Conservation (phyloP, 2,329 filamentous ascomycete species). For the Colletotrichum tabaci region DNA sequence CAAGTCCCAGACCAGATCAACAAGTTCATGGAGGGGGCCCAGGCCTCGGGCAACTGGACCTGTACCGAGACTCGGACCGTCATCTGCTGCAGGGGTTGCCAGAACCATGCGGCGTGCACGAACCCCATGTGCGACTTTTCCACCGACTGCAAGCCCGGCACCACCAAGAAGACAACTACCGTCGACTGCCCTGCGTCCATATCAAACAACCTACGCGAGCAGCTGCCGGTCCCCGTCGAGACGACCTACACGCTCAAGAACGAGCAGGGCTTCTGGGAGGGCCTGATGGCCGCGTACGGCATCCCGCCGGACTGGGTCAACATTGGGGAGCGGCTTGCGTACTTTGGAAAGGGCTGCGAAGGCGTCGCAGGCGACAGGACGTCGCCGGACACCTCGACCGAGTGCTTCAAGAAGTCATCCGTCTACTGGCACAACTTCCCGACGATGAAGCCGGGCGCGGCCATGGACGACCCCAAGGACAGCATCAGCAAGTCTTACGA, state of each 20-base stretch:
- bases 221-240: slow-evolving; percentile 14
- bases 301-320: slow-evolving; percentile 21
- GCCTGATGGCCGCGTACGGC: slow-evolving; percentile 5
- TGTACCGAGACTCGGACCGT: slow-evolving; percentile 18
- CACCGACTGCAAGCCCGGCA: slow-evolving; percentile 11
- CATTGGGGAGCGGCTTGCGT: slow-evolving; percentile 13
- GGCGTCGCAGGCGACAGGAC: slow-evolving; percentile 4
- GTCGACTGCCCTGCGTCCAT: slow-evolving; percentile 20
- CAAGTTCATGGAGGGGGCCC: slow-evolving; percentile 19
- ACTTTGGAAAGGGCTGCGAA: slow-evolving; percentile 12
- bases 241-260: slow-evolving; percentile 22
- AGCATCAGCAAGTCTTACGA: slow-evolving; percentile 18
- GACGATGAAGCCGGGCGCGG: not conserved
- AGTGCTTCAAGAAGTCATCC: slow-evolving; percentile 17
- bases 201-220: slow-evolving; percentile 15
- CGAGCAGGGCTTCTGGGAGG: slow-evolving; percentile 14
- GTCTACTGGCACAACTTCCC: slow-evolving; percentile 21
- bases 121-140: slow-evolving; percentile 22
- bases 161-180: slow-evolving; percentile 15
- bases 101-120: slow-evolving; percentile 16
- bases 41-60: slow-evolving; percentile 22
- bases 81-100: slow-evolving; percentile 16
- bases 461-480: slow-evolving; percentile 16
- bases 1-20: slow-evolving; percentile 25
- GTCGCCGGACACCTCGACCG: slow-evolving; percentile 10